Evolutionary conservation across 1,284 basidiomycete genomes (phyloP).

Genomic region (Sphaerobolus stellatus): DNA sequence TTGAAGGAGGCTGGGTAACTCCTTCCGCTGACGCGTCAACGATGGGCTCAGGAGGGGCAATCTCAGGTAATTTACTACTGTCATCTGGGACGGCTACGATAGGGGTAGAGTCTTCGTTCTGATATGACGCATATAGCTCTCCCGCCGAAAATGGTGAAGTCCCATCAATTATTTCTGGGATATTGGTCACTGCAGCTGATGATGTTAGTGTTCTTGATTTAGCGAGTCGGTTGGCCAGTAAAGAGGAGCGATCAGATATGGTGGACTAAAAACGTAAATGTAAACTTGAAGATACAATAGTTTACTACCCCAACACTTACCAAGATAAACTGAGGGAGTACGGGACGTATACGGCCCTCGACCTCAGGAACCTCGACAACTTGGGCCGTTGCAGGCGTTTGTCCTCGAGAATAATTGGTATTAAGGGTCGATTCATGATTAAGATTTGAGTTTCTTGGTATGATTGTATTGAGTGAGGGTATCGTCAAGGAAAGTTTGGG

Average conservation of each 20-base stretch:
- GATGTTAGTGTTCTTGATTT: neutral
- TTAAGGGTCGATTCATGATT: too few species aligned
- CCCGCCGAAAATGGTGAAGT: slow-evolving; percentile 7
- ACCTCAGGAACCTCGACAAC: slow-evolving; percentile 5
- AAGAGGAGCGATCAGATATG: neutral
- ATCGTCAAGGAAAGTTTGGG: too few species aligned
- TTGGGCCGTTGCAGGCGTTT: neutral
- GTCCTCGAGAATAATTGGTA: neutral
- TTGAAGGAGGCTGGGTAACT: too few species aligned
- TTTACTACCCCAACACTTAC: neutral
- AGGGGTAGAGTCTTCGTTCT: neutral
- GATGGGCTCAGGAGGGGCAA: too few species aligned
- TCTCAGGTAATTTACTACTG: too few species aligned
- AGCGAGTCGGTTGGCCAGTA: slow-evolving; percentile 5
- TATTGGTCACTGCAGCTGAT: too few species aligned
- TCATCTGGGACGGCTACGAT: neutral
- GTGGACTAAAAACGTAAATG: neutral
- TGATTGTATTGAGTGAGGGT: too few species aligned
- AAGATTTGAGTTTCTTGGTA: too few species aligned
- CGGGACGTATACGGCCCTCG: neutral
- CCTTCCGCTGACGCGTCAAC: too few species aligned
- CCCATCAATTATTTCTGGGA: too few species aligned
- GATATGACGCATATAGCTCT: slow-evolving; percentile 5
- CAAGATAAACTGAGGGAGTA: neutral
- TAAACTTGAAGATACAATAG: neutral